Percentiles rank a stretch among this genome's conserved stretches.
Evolutionary conservation across 257 asterid species (phyloP).

Genomic region (Solanum commersonii): DNA sequence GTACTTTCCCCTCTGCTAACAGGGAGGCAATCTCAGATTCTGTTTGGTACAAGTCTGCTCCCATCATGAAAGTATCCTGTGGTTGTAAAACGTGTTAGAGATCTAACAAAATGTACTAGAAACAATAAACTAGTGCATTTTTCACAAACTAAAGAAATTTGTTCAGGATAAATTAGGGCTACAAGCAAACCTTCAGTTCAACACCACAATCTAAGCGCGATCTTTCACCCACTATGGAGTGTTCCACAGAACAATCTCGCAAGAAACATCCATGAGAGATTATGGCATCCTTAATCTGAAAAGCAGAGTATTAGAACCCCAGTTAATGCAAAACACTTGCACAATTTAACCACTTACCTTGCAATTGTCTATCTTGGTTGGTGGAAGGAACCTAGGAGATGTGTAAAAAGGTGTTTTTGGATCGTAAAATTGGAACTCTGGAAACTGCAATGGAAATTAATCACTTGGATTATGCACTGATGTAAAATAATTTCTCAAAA

Average conservation of each 20-base stretch:
- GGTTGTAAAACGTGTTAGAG: not conserved
- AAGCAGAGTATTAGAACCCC: not conserved
- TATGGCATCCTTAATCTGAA: slow-evolving; percentile 84
- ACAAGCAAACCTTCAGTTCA: slow-evolving; percentile 54
- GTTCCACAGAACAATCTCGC: slow-evolving; percentile 70
- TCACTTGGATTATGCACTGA: not conserved
- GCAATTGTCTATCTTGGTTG: slow-evolving; percentile 82
- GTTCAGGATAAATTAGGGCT: not conserved
- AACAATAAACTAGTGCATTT: not conserved
- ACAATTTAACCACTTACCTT: slow-evolving; percentile 28
- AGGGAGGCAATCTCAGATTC: slow-evolving; percentile 86
- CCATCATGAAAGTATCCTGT: slow-evolving; percentile 90
- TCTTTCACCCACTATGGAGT: slow-evolving; percentile 88
- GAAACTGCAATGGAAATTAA: slow-evolving; percentile 33
- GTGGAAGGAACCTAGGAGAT: slow-evolving; percentile 93
- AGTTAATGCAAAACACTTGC: not conserved
- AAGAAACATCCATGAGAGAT: slow-evolving; percentile 96
- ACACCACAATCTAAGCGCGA: slow-evolving; percentile 90
- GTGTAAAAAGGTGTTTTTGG: slow-evolving; percentile 92
- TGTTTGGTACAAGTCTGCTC: slow-evolving; percentile 84
- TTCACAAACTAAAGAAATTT: not conserved
- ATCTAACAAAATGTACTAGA: not conserved
- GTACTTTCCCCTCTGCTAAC: slow-evolving; percentile 76
- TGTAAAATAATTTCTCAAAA: not conserved
- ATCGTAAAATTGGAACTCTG: slow-evolving; percentile 81